Conservation (phyloP, 371 early-diverging fungal species). For the Mortierella sp. region DNA sequence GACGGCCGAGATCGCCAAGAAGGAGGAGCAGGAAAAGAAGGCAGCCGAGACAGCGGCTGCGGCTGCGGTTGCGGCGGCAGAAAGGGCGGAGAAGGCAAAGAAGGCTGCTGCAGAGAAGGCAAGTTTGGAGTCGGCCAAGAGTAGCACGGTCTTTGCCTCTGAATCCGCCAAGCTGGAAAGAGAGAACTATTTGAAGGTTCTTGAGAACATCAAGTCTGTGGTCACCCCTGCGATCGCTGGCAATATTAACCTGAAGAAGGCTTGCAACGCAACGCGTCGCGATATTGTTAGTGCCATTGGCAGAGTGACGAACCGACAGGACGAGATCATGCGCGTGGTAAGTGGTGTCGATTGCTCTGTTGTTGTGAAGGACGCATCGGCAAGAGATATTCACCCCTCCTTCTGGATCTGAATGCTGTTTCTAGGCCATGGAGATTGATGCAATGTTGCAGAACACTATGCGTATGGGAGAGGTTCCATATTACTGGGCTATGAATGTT, state of each 20-base stretch:
- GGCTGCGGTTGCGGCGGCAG: background rate
- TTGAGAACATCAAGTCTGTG: slow-evolving; percentile 16
- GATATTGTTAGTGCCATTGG: slow-evolving; percentile 63
- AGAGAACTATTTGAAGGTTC: slow-evolving; percentile 25
- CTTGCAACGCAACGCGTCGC: slow-evolving; percentile 19
- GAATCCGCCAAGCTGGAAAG: slow-evolving; percentile 27
- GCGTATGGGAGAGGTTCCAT: slow-evolving; percentile 61
- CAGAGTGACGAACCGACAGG: slow-evolving; percentile 65
- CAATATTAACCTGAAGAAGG: slow-evolving; percentile 31
- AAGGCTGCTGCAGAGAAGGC: slow-evolving; percentile 33
- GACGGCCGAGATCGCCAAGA: slow-evolving; percentile 26
- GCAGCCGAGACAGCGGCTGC: slow-evolving; percentile 24
- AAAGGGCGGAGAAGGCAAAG: slow-evolving; percentile 36
- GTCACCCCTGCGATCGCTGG: slow-evolving; percentile 28
- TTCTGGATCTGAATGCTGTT: background rate
- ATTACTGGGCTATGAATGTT: slow-evolving; percentile 72
- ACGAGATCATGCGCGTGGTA: slow-evolving; percentile 64
- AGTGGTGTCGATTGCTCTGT: background rate
- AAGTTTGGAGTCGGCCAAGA: slow-evolving; percentile 16
- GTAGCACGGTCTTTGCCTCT: slow-evolving; percentile 25
- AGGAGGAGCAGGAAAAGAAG: slow-evolving; percentile 33
- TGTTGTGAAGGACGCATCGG: background rate
- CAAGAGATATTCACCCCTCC: background rate
- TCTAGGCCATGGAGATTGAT: slow-evolving; percentile 61
- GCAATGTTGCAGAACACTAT: slow-evolving; percentile 58